These are phyloP conservation scores for Backusella sp. DNA, from an alignment of 192 early-diverging fungal genomes.

Conservation along the genomic window DNA sequence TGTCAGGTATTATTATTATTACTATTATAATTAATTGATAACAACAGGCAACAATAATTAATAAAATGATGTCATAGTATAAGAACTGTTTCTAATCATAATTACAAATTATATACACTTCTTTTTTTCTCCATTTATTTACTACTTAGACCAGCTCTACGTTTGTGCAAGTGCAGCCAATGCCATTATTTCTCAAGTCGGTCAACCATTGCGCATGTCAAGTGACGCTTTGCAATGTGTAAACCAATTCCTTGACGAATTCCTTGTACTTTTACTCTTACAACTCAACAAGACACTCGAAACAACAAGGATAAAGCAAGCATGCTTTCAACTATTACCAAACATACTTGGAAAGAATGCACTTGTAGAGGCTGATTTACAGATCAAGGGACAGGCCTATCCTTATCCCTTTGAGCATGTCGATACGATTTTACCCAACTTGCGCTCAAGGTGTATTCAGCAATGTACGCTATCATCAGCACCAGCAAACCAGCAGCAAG, in stretches of 20 bases:
- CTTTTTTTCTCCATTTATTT: background rate
- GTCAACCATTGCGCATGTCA: constrained; percentile 48
- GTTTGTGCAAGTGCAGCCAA: constrained; percentile 60
- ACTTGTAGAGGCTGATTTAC: constrained; percentile 57
- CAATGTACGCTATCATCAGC: constrained; percentile 48
- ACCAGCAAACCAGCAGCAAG: background rate
- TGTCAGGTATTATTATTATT: background rate
- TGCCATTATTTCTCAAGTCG: constrained; percentile 56
- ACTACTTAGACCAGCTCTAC: constrained; percentile 44
- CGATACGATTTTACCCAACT: constrained; percentile 40
- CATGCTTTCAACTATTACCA: constrained; percentile 45
- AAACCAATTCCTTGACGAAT: constrained; percentile 59
- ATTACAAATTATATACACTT: background rate
- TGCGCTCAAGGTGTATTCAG: constrained; percentile 50
- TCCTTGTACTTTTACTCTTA: constrained; percentile 44
- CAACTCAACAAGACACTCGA: background rate
- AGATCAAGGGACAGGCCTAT: constrained; percentile 51
- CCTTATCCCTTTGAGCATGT: constrained; percentile 38
- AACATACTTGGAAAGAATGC: constrained; percentile 58
- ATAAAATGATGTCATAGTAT: no score
- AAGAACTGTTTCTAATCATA: no score
- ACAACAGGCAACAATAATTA: no score
- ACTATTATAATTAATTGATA: background rate
- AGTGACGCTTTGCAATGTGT: constrained; percentile 52
- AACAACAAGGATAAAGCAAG: constrained; percentile 34